These are phyloP conservation scores for Boletus tylopilopsis DNA, from an alignment of 768 basidiomycete genomes.

Conservation along the genomic window DNA sequence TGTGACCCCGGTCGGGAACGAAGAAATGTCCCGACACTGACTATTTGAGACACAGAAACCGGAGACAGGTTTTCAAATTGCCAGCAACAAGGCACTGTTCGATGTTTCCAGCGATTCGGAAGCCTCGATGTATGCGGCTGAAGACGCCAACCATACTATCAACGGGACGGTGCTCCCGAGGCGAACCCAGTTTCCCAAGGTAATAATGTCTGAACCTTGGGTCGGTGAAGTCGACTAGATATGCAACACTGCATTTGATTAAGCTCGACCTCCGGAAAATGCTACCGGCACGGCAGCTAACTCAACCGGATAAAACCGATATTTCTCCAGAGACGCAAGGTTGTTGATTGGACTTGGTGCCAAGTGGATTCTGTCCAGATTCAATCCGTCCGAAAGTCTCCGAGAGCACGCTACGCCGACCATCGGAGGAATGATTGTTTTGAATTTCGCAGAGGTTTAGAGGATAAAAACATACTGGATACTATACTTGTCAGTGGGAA, in stretches of 20 bases:
- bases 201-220: too few relatives aligned
- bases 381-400: neutral
- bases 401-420: neutral
- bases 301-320: neutral
- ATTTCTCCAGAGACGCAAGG: too few relatives aligned
- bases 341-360: too few relatives aligned
- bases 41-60: too few relatives aligned
- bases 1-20: neutral
- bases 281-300: constrained; percentile 1
- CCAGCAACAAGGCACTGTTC: too few relatives aligned
- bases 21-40: neutral
- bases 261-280: neutral
- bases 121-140: too few relatives aligned
- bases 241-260: constrained; percentile 5
- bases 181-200: too few relatives aligned
- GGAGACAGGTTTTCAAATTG: too few relatives aligned
- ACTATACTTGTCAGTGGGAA: neutral
- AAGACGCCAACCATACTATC: too few relatives aligned
- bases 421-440: neutral
- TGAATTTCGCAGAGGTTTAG: neutral
- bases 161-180: neutral
- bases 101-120: too few relatives aligned
- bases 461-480: neutral
- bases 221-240: neutral
- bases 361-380: too few relatives aligned